Evolutionary conservation across 768 basidiomycete species (phyloP).

Genomic region (Neoboletus brunneissimus): DNA sequence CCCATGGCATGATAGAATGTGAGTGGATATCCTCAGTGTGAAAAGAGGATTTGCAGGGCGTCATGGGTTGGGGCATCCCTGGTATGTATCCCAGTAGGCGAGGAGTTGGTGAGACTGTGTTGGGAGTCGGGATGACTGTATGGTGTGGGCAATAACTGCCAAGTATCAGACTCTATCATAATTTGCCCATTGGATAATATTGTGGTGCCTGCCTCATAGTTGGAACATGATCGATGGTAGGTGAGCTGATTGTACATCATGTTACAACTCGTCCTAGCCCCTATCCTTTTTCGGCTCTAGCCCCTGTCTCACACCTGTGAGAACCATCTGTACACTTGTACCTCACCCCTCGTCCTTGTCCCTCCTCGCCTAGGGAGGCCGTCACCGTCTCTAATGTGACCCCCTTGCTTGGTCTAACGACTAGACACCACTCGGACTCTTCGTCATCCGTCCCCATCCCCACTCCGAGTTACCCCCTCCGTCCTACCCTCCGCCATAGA

Average conservation of each 20-base stretch:
- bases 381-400: too few species aligned
- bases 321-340: too few species aligned
- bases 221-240: constrained; percentile 37
- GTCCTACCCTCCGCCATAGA: too few species aligned
- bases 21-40: constrained; percentile 75
- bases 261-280: too few species aligned
- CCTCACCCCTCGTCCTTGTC: too few species aligned
- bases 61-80: constrained; percentile 90
- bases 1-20: constrained; percentile 71
- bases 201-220: constrained; percentile 65
- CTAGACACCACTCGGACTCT: too few species aligned
- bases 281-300: too few species aligned
- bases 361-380: too few species aligned
- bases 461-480: too few species aligned
- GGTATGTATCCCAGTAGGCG: constrained; percentile 82
- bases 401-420: too few species aligned
- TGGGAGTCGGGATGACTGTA: constrained; percentile 49
- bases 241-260: constrained; percentile 19
- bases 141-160: constrained; percentile 60
- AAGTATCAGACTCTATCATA: constrained; percentile 46
- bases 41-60: constrained; percentile 63
- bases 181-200: constrained; percentile 62
- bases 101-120: constrained; percentile 46
- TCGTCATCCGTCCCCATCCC: too few species aligned
- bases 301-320: too few species aligned